Percentiles rank a stretch among this genome's conserved stretches.
phyloP scores from a whole-genome alignment of 305 asterid genomes.

The Fraxinus xanthoxyloides region DNA sequence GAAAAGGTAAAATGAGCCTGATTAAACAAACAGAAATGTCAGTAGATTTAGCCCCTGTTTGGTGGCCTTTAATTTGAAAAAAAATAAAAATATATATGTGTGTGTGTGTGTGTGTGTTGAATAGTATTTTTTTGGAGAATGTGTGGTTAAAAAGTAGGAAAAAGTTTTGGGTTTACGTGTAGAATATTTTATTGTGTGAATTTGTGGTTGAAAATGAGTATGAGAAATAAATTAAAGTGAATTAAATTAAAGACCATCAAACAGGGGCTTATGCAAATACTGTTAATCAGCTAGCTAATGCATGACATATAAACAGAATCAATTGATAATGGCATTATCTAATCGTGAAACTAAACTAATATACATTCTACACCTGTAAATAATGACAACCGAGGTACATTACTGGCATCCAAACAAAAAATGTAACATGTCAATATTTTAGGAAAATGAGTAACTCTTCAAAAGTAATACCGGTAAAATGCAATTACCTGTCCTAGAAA shows the following conservation, averaged over 20 bases:
- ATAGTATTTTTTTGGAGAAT: too few species aligned
- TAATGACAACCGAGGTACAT: not conserved
- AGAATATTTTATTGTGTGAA: not conserved
- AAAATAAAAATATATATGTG: too few species aligned
- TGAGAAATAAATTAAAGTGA: not conserved
- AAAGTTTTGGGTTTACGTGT: too few species aligned
- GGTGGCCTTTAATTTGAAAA: too few species aligned
- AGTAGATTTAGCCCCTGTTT: not conserved
- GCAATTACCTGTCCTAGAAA: conserved; percentile 88
- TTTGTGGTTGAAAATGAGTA: not conserved
- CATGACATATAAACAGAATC: conserved; percentile 1
- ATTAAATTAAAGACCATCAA: not conserved
- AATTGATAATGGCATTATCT: conserved; percentile 3
- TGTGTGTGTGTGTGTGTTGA: too few species aligned
- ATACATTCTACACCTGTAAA: conserved; percentile 1
- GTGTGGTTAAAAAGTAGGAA: too few species aligned
- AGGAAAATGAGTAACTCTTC: conserved; percentile 18
- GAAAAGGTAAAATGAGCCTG: conserved; percentile 1
- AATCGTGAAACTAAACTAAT: not conserved
- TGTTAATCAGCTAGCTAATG: conserved; percentile 5
- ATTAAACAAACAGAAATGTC: conserved; percentile 9
- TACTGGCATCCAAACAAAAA: conserved; percentile 8
- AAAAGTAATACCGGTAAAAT: conserved; percentile 15
- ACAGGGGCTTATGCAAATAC: not conserved
- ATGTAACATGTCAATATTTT: not conserved